phyloP scores from a whole-genome alignment of 1,284 basidiomycete genomes.

The Mycosarcoma maydis region DNA sequence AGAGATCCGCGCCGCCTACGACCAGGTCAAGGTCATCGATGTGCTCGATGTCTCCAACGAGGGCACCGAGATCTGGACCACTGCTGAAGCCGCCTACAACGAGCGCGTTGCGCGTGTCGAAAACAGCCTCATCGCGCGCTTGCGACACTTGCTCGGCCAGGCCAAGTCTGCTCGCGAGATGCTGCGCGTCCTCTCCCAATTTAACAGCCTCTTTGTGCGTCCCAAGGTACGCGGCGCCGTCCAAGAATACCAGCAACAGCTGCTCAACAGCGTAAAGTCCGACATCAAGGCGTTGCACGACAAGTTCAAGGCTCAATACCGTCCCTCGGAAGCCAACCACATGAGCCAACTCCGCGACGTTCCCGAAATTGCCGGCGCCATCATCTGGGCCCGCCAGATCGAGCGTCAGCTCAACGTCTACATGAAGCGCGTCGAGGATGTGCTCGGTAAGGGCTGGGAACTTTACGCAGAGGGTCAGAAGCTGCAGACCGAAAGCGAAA shows the following conservation, averaged over 20 bases:
- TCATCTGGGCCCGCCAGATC: constrained; percentile 98
- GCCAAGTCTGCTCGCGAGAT: constrained; percentile 98
- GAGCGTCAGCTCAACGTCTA: constrained; percentile 94
- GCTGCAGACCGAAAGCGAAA: constrained; percentile 86
- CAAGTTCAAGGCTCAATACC: constrained; percentile 84
- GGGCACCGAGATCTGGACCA: constrained; percentile 97
- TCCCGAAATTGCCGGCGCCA: constrained; percentile 94
- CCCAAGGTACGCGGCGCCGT: constrained; percentile 89
- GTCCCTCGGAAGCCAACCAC: constrained; percentile 92
- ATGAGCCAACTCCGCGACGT: constrained; percentile 98
- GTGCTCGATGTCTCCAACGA: constrained; percentile 85
- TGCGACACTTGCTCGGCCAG: constrained; percentile 91
- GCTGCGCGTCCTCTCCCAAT: constrained; percentile 98
- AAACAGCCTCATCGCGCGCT: constrained; percentile 94
- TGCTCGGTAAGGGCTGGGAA: constrained; percentile 97
- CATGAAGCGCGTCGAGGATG: constrained; percentile 99
- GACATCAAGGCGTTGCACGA: constrained; percentile 95
- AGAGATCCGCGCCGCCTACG: constrained; percentile 89
- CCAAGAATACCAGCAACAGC: constrained; percentile 94
- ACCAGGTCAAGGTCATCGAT: constrained; percentile 93
- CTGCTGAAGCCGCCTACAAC: constrained; percentile 96
- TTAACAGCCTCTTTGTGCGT: constrained; percentile 95
- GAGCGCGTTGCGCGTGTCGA: constrained; percentile 96
- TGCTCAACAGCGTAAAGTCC: constrained; percentile 78
- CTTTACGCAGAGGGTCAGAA: constrained; percentile 98